Conservation (phyloP, 176 grass and related monocot genomes). For the Urochloa ruziziensis region DNA sequence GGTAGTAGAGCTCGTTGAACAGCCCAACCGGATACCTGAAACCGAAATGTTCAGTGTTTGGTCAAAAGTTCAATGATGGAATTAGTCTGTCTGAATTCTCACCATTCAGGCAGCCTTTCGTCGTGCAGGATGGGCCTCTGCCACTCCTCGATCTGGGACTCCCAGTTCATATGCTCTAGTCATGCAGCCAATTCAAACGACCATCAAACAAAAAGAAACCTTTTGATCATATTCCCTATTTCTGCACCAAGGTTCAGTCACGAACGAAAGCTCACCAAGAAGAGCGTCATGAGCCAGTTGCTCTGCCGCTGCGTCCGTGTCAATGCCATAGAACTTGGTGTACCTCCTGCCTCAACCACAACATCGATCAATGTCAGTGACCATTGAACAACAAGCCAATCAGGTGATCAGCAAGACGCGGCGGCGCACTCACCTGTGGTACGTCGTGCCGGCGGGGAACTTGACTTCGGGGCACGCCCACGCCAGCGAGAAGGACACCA, state of each 20-base stretch:
- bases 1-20: constrained; percentile 93
- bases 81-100: background rate
- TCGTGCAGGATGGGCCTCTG: constrained; percentile 73
- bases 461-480: constrained; percentile 89
- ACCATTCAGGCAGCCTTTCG: constrained; percentile 72
- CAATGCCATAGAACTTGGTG: constrained; percentile 69
- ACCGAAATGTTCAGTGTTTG: background rate
- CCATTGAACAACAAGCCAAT: background rate
- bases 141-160: constrained; percentile 84
- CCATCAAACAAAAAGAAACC: background rate
- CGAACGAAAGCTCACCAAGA: constrained; percentile 57
- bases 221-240: background rate
- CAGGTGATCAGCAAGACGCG: no score
- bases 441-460: constrained; percentile 70
- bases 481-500: constrained; percentile 76
- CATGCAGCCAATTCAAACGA: background rate
- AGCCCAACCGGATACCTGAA: constrained; percentile 72
- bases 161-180: constrained; percentile 75
- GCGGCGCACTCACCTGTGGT: constrained; percentile 65
- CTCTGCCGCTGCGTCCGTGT: constrained; percentile 58
- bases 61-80: background rate
- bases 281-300: constrained; percentile 67
- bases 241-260: background rate
- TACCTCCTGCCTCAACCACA: constrained; percentile 54
- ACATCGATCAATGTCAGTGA: background rate